Evolutionary conservation across 2,329 filamentous ascomycete species (phyloP), one percentile per base, ranked within the genome.

Genomic region (Cladophialophora psammophila): DNA sequence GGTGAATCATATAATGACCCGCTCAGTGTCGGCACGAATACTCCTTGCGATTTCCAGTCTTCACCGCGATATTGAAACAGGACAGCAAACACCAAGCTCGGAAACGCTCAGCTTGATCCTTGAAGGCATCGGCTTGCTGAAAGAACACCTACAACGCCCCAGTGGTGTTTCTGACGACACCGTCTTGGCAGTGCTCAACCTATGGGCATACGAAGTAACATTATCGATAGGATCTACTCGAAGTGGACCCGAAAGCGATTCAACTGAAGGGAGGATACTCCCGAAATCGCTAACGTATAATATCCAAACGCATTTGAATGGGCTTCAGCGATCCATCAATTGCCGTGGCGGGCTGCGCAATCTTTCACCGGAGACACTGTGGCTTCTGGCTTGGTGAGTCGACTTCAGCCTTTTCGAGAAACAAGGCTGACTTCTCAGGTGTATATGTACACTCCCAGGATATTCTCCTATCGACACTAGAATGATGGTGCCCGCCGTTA

Each of bases 121-220:
- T 31, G 42, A 62, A 36, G 59, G 64, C 38, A 63, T 66, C n/a
- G 13, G 45, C 26, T 34, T 50, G 35, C 64, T 66, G 26, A 60
- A 66, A 50, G 53, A 66, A 34, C 59, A 63, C 18, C 53, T 66
- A n/a, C 40, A 59, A 35, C 52, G 26, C 8, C 53, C 59, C 15
- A 45, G 53, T 42, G 59, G 35, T 15, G 35, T 66, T 8, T 53
- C 42, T 35, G 64, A 62, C 15, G 59, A 66, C 40, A 58, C 35
- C 12, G 63, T 66, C 18, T 35, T 66, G 15, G 48, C 64, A 10
- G 60, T 66, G 54, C 45, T 56, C 54, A 45, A 34, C 18, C 42
- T 66, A 20, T 66, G 64, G 64, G 45, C 32, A 18, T 66, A 66
- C 32, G 64, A 66, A 45, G 64, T 55, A n/a, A 56, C 55, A 35